Conservation (phyloP, 2,329 filamentous ascomycete genomes). For the Didymosphaeria variabile region DNA sequence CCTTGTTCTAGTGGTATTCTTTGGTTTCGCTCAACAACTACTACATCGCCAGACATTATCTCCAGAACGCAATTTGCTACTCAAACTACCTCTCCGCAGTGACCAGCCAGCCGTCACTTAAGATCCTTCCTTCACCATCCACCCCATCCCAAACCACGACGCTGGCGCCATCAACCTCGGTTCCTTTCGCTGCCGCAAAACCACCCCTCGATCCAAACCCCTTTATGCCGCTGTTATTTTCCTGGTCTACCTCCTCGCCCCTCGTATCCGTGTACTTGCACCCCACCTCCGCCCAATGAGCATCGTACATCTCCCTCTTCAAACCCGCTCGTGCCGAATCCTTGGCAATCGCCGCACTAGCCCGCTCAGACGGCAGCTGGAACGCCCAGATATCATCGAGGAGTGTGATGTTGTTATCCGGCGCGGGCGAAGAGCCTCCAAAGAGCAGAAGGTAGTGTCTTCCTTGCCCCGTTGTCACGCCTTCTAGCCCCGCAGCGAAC, state of each 20-base stretch:
- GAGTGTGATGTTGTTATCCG: conserved; percentile 31
- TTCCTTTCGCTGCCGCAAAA: conserved; percentile 51
- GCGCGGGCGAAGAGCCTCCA: conserved; percentile 51
- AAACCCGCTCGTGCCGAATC: conserved; percentile 59
- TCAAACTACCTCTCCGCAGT: conserved; percentile 46
- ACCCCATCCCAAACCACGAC: conserved; percentile 65
- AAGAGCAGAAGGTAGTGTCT: conserved; percentile 62
- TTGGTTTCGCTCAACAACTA: background rate
- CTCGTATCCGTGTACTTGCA: conserved; percentile 57
- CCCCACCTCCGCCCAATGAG: conserved; percentile 61
- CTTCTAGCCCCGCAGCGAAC: conserved; percentile 55
- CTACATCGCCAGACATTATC: background rate
- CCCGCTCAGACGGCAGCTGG: conserved; percentile 59
- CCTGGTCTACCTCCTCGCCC: conserved; percentile 54
- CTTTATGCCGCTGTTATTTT: conserved; percentile 49
- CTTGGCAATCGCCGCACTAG: conserved; percentile 60
- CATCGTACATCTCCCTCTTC: conserved; percentile 57
- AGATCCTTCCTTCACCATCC: conserved; percentile 52
- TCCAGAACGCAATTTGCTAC: background rate
- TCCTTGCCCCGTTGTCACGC: conserved; percentile 62
- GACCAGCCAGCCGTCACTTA: conserved; percentile 55
- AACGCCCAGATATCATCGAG: conserved; percentile 62
- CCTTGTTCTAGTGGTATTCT: no score
- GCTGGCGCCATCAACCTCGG: conserved; percentile 58
- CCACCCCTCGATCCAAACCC: conserved; percentile 53